Base-by-base conservation (phyloP, 352 stramenopile genomes). In the Globisporangium middletonii region DNA sequence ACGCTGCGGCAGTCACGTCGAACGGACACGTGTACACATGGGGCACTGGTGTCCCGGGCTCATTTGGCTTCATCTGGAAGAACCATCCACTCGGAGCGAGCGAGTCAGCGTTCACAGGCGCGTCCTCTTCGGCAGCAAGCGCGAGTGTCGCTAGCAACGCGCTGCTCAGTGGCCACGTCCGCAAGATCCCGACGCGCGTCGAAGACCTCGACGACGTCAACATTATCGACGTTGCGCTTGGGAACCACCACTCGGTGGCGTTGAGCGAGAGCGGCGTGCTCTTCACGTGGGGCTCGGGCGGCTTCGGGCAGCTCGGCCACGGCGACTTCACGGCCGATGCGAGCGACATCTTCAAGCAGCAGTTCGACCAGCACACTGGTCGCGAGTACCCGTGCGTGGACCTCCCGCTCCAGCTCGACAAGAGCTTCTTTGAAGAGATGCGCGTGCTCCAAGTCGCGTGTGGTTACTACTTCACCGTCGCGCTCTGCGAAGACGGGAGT, bases 341-440 rank as follows among this genome's bases (percentile, higher is more conserved):
- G 16, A 64, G 70, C 52, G 78, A 81, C 26, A 84, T 89, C 41
- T 91, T 78, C 49, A 80, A 77, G 33, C 70, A 63, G 18, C 77
- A 88, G 50, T 84, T 88, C 28, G 81, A 91, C 26, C 75, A 75
- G 41, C 81, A 89, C 65, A 86, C 64, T 26, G 77, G 81, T 1
- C 73, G 70, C 11, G 73, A 86, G 55, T 91, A 89, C 27, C 77
- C 81, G 9, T 68, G 79, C 50, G 68, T 91, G 7, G 77, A 89
- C 55, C 59, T 91, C 6, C 81, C 81, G 0, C 62, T 88, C n/a
- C 75, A 86, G 50, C 59, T 91, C 19, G 78, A 91, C 62, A 73
- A 71, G 8, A 87, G 77, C 58, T 80, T 72, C 57, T 88, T 91
- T 19, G 81, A 89, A 47, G 81, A 89, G 41, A 88, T 89, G 75